Base-by-base conservation (phyloP, 2,329 filamentous ascomycete species). In the Aspergillus sojae region DNA sequence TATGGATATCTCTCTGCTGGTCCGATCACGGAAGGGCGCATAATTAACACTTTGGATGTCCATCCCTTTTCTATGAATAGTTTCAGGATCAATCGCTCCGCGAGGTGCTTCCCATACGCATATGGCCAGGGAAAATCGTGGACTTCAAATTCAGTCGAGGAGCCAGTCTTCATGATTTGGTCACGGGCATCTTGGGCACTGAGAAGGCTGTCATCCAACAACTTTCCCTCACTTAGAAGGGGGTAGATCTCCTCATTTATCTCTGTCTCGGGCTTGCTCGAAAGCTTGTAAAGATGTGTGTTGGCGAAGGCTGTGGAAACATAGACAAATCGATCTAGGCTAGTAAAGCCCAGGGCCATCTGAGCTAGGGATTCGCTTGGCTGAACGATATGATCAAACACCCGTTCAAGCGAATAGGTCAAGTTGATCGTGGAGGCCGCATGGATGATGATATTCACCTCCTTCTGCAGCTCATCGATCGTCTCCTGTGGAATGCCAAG, bases 1-100 rank as follows among this genome's bases (percentile, higher is more conserved):
- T 64, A 68, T 34, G 70, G 70, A n/a, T 63, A 61, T 5, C 63
- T 61, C 16, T 71, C 65, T 0, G 70, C 70, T 7, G 70, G 70
- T 0, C 69, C 70, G 16, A 72, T 57, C 14, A 70, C 63, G 1
- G 70, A 72, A 14, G 70, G 70, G 5, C 70, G 61, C 19, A 72
- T 63, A 21, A 72, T 67, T 9, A 72, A 58, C 1, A 10, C 14
- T 6, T 23, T 21, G 4, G 26, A 19, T 0, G 16, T 9, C 19
- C 14, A 39, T 0, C 16, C 28, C 2, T 45, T 30, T 19, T 7
- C 19, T 2, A 4, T 23, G 2, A n/a, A 14, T 4, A 66, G 58
- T 1, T 41, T 19, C 2, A 41, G 16, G 3, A 41, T n/a, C 11
- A 66, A 39, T 23, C 66, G 26, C 14, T 68, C 66, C 1, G 66